Evolutionary conservation across 208 protist genomes (phyloP).

Genomic region (Herpetomonas tarakana): DNA sequence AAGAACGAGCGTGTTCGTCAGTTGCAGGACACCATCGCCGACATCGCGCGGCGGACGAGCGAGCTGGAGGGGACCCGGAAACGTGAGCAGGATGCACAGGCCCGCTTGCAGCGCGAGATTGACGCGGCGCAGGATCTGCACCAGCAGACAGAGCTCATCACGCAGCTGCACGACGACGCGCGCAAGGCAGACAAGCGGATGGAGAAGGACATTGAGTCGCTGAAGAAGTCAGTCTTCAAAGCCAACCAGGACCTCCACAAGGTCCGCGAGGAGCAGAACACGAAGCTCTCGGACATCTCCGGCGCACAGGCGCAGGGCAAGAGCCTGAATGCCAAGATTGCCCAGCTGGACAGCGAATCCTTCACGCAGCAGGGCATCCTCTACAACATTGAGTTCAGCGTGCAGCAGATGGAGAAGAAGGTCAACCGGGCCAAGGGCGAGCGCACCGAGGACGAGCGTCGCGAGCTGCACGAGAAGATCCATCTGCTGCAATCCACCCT

Average conservation of each 20-base stretch:
- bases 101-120: conserved; percentile 38
- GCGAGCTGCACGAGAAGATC: conserved; percentile 84
- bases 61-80: conserved; percentile 30
- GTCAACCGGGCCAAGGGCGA: conserved; percentile 87
- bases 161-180: conserved; percentile 47
- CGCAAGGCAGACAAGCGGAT: conserved; percentile 47
- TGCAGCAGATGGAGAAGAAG: conserved; percentile 95
- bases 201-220: conserved; percentile 68
- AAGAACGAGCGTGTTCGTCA: conserved; percentile 23
- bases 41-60: conserved; percentile 29
- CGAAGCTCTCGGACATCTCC: conserved; percentile 74
- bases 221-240: conserved; percentile 83
- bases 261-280: conserved; percentile 55
- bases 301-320: conserved; percentile 83
- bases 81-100: conserved; percentile 16
- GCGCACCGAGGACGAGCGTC: conserved; percentile 90
- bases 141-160: conserved; percentile 57
- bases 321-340: conserved; percentile 81
- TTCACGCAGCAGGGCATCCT: conserved; percentile 92
- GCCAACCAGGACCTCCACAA: conserved; percentile 78
- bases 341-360: conserved; percentile 79
- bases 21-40: conserved; percentile 23
- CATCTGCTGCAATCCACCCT: conserved; percentile 75
- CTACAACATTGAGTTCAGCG: conserved; percentile 93
- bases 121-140: conserved; percentile 51